phyloP scores from a whole-genome alignment of 163 green algal genomes.

The Chlamydomonas reinhardtii region DNA sequence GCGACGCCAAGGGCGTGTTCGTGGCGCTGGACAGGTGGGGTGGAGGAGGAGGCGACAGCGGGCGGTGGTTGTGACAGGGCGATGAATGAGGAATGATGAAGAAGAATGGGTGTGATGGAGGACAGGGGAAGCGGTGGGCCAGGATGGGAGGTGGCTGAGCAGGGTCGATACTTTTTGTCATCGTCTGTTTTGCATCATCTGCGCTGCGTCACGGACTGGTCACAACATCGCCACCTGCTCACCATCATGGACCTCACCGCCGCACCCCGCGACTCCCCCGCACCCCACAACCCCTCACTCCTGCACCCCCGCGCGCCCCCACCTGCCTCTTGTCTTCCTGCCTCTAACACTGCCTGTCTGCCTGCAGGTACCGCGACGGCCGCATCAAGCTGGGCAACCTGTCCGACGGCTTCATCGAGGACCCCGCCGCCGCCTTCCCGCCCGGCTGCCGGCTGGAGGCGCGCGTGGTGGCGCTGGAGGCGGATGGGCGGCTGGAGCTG shows the following conservation, averaged over 20 bases:
- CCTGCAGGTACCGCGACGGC: conserved; percentile 65
- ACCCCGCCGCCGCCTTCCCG: conserved; percentile 84
- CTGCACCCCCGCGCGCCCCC: too few species aligned
- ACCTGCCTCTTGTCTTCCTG: too few species aligned
- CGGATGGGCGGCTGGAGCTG: conserved; percentile 71
- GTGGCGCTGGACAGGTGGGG: conserved; percentile 66
- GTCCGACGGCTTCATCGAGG: conserved; percentile 85
- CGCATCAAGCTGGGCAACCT: conserved; percentile 88
- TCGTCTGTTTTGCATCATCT: too few species aligned
- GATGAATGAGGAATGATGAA: not conserved
- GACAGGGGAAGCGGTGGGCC: not conserved
- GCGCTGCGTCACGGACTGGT: too few species aligned
- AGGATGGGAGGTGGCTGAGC: too few species aligned
- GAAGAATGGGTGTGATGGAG: too few species aligned
- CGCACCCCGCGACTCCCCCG: too few species aligned
- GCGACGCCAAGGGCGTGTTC: conserved; percentile 79
- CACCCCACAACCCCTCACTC: too few species aligned
- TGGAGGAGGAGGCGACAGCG: too few species aligned
- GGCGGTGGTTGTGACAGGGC: not conserved
- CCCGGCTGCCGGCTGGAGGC: conserved; percentile 79
- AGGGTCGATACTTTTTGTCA: too few species aligned
- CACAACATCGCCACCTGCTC: not conserved
- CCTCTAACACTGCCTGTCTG: too few species aligned
- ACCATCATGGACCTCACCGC: too few species aligned
- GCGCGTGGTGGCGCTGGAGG: conserved; percentile 65